Conservation (phyloP, 768 basidiomycete genomes). For the Panellus pusillus region DNA sequence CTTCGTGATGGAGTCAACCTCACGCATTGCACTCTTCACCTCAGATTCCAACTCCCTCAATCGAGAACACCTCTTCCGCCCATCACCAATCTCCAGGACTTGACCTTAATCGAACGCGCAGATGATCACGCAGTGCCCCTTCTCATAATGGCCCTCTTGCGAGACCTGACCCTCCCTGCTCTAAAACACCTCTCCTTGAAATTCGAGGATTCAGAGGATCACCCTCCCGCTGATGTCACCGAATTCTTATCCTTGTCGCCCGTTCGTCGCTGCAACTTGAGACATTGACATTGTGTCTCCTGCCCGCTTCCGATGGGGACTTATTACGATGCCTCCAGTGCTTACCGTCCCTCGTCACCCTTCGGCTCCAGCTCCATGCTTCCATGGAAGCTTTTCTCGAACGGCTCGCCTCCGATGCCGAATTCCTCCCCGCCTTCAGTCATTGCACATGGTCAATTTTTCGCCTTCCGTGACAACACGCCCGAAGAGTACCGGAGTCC, state of each 20-base stretch:
- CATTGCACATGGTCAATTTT: not conserved
- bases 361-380: not conserved
- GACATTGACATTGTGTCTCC: not conserved
- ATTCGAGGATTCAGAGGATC: not conserved
- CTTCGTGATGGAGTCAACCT: not conserved
- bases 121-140: not conserved
- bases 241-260: not conserved
- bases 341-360: not conserved
- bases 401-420: not conserved
- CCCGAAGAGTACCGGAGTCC: not conserved
- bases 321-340: not conserved
- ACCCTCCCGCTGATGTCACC: not conserved
- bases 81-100: not conserved
- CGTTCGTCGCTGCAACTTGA: conserved; percentile 2
- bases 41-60: not conserved
- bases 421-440: conserved; percentile 1
- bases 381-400: not conserved
- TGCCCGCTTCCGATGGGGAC: not conserved
- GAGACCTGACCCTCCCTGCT: not conserved
- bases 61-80: too few relatives aligned
- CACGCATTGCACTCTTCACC: not conserved
- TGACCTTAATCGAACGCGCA: not conserved
- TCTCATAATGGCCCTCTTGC: not conserved
- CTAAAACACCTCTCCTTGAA: not conserved
- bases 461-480: not conserved